Evolutionary conservation across 75 land plant species (phyloP).

Genomic region (Larix kaempferi): DNA sequence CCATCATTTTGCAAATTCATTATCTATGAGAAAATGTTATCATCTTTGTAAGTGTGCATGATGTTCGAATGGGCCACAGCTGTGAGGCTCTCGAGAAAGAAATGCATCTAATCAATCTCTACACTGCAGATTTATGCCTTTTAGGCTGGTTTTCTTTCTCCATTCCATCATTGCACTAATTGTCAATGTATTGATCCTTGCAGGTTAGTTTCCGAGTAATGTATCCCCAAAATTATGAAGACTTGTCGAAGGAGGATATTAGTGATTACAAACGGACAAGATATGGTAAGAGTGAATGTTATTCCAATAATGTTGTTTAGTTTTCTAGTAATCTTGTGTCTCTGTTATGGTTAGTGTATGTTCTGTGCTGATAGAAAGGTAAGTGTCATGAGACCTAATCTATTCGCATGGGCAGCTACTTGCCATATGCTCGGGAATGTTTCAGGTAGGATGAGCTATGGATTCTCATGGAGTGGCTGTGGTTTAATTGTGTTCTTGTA

Average conservation of each 20-base stretch:
- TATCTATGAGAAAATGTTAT: neutral
- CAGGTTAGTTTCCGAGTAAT: slow-evolving; percentile 85
- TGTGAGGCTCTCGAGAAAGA: neutral
- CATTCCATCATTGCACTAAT: neutral
- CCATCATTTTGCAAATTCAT: neutral
- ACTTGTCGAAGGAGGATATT: slow-evolving; percentile 75
- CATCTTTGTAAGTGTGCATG: neutral
- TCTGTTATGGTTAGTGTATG: neutral
- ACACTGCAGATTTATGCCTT: neutral
- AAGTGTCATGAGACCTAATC: neutral
- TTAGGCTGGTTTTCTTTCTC: neutral
- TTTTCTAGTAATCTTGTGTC: slow-evolving; percentile 4
- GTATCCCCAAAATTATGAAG: slow-evolving; percentile 76
- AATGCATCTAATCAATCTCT: neutral
- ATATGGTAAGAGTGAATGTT: slow-evolving; percentile 57
- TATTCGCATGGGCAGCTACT: neutral
- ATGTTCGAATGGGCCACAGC: neutral
- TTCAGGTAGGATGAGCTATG: neutral
- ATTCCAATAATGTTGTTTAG: neutral
- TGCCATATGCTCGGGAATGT: neutral
- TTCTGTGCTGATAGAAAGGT: neutral
- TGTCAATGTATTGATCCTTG: neutral
- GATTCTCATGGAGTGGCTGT: no score
- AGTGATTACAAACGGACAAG: slow-evolving; percentile 87
- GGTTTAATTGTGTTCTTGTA: no score